These are phyloP conservation scores for Colletotrichum sp. DNA, from an alignment of 2,329 filamentous ascomycete genomes.

Conservation along the genomic window DNA sequence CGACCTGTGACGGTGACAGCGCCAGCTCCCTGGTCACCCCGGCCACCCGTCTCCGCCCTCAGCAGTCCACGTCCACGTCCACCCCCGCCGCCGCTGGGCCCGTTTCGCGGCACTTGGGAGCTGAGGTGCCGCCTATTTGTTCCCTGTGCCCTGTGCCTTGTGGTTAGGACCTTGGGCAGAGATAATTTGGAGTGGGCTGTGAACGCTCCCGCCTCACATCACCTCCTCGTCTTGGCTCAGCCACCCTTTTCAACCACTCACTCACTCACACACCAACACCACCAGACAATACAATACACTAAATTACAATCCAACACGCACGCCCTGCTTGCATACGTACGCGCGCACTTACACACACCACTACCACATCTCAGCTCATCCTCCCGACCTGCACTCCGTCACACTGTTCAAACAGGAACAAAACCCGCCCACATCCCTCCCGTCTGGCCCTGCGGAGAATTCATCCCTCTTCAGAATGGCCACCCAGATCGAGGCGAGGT, in stretches of 20 bases:
- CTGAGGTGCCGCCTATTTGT: neutral
- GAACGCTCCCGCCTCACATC: conserved; percentile 7
- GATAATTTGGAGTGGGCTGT: conserved; percentile 12
- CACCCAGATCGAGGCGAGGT: conserved; percentile 75
- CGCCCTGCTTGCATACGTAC: neutral
- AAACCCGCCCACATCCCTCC: neutral
- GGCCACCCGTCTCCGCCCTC: neutral
- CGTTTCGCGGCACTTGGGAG: neutral
- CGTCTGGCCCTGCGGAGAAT: neutral
- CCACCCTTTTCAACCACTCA: conserved; percentile 3
- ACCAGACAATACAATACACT: neutral
- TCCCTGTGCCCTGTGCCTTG: neutral
- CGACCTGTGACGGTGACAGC: conserved; percentile 10
- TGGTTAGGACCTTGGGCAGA: neutral
- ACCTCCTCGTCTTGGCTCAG: conserved; percentile 9
- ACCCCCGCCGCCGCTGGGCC: neutral
- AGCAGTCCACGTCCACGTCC: neutral
- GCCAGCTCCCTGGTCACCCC: conserved; percentile 2
- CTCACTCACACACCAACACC: neutral
- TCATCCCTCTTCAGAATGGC: conserved; percentile 28
- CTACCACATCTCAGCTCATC: neutral
- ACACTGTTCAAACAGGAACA: neutral
- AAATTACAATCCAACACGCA: neutral
- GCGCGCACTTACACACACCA: neutral
- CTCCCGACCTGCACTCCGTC: neutral